A percentile compares a stretch with the other conserved stretches of the same genome.
These are phyloP conservation scores for Coniophora puteana DNA, from an alignment of 1,284 basidiomycete species.

Conservation along the genomic window DNA sequence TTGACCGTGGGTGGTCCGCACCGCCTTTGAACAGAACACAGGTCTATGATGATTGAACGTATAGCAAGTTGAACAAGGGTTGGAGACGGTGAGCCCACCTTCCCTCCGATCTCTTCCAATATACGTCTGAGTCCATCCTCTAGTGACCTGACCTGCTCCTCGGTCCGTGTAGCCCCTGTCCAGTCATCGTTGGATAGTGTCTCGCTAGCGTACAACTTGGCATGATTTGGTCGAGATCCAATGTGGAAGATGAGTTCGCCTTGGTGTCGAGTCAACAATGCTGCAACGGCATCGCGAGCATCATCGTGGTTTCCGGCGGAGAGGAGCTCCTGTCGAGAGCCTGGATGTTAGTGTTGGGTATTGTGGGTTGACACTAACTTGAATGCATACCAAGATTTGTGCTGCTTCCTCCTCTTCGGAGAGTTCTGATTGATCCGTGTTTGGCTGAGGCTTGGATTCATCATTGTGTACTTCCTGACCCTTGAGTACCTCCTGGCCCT, in stretches of 20 bases:
- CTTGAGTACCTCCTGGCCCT: too few relatives aligned
- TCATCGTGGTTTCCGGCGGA: conserved; percentile 40
- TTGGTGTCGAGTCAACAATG: conserved; percentile 55
- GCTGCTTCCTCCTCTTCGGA: conserved; percentile 45
- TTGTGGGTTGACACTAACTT: too few relatives aligned
- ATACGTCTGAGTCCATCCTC: conserved; percentile 37
- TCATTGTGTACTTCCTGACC: conserved; percentile 3
- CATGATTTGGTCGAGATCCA: conserved; percentile 56
- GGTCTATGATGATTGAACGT: conserved; percentile 33
- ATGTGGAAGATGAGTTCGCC: conserved; percentile 73
- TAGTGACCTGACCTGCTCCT: conserved; percentile 49
- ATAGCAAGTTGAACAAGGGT: conserved; percentile 1
- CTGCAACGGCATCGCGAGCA: conserved; percentile 62
- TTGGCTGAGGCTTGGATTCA: background rate
- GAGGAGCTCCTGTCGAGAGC: conserved; percentile 40
- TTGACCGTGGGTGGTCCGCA: conserved; percentile 46
- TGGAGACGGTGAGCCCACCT: conserved; percentile 38
- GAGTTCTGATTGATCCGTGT: background rate
- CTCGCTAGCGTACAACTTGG: conserved; percentile 51
- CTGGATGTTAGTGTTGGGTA: too few relatives aligned
- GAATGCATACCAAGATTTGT: conserved; percentile 52
- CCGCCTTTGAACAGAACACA: conserved; percentile 51
- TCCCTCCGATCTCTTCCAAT: conserved; percentile 73
- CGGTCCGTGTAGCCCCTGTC: conserved; percentile 48
- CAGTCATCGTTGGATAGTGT: conserved; percentile 43